These are phyloP conservation scores for Daedaleopsis sinensis DNA, from an alignment of 768 basidiomycete species.

Conservation along the genomic window DNA sequence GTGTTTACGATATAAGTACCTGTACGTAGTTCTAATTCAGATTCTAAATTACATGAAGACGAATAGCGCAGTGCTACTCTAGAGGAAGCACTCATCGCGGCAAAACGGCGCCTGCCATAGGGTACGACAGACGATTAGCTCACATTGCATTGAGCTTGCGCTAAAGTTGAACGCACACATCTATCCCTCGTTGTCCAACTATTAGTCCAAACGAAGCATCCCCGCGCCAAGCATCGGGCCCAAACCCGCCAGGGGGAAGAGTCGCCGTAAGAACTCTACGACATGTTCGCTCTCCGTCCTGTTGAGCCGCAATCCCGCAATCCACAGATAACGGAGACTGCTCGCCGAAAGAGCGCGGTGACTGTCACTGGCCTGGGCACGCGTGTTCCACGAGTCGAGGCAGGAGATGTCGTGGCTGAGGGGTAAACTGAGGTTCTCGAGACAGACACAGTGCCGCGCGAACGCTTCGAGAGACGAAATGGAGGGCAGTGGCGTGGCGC, in stretches of 20 bases:
- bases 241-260: slow-evolving; percentile 5
- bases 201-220: neutral
- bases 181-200: neutral
- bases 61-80: neutral
- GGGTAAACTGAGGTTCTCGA: slow-evolving; percentile 3
- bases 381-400: neutral
- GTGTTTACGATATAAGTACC: too few relatives aligned
- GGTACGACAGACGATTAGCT: neutral
- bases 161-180: neutral
- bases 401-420: slow-evolving; percentile 1
- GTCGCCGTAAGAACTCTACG: neutral
- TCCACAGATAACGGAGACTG: slow-evolving; percentile 4
- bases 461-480: neutral
- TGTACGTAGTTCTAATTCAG: too few relatives aligned
- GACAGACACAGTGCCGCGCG: slow-evolving; percentile 3
- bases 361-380: neutral
- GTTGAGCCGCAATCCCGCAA: slow-evolving; percentile 8
- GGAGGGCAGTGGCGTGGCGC: slow-evolving; percentile 1
- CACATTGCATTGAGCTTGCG: neutral
- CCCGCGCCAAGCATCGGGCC: slow-evolving; percentile 10
- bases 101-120: neutral
- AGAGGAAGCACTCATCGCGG: neutral
- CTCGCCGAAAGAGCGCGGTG: neutral
- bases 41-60: too few relatives aligned
- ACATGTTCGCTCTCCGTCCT: slow-evolving; percentile 3